Base-by-base conservation (phyloP, 2,329 filamentous ascomycete genomes). In the Magnaporthiopsis incrustans region DNA sequence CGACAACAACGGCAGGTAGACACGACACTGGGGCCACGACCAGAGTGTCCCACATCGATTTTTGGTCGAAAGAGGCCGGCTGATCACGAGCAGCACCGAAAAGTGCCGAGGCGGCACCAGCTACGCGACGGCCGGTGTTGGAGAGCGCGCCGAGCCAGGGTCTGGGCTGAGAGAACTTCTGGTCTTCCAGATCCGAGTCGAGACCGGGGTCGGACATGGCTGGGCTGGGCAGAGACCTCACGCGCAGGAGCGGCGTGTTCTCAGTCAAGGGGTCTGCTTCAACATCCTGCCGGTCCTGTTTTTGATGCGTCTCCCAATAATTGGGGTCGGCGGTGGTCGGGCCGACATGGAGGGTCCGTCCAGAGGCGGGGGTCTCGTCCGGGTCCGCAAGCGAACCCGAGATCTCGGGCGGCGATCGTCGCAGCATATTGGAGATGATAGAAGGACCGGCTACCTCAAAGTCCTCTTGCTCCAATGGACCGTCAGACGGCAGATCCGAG, bases 1-100 rank as follows among this genome's bases (percentile, higher is more conserved):
- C 95, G 0, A 99, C 85, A 68, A 96, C 84, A 1, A 98, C 94
- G 3, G 94, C 90, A 2, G 95, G 95, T 22, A 97, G 74, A 68
- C 89, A 89, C 60, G 85, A 86, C 25, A 85, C 78, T 0, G 92
- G 91, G 56, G 86, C 81, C 14, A 92, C 75, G 3, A 96, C 75
- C 0, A 81, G 82, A 59, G 84, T 82, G 56, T 85, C 75, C 81
- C 87, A 89, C 8, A 96, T 79, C 0, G 82, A 77, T 68, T 82
- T 83, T 64, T 79, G 81, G 73, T 94, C 81, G 90, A 93, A 97
- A 22, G 18, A 22, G 27, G 80, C 81, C 68, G 89, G 89, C 0
- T 90, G 89, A 69, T 87, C 85, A 3, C 80, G 73, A 7, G 84
- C 70, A 14, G 66, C 61, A n/a, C 65, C 69, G 6, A 68, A 65